phyloP scores from a whole-genome alignment of 2,329 filamentous ascomycete genomes.

The Diaporthe helianthi region DNA sequence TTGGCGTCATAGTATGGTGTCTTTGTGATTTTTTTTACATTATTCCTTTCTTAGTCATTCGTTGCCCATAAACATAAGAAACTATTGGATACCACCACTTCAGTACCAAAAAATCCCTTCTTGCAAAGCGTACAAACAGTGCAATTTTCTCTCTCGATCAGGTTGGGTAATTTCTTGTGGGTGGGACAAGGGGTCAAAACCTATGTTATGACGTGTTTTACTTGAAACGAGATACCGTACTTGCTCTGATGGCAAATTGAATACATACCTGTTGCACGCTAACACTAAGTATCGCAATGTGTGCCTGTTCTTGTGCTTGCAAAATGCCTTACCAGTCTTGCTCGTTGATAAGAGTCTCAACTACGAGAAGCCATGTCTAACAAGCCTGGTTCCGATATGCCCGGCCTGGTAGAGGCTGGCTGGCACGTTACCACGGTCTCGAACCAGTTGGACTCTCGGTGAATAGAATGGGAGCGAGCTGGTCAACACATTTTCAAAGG shows the following conservation, averaged over 20 bases:
- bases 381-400: no score
- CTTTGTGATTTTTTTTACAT: constrained; percentile 3
- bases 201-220: constrained; percentile 17
- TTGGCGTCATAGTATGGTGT: constrained; percentile 31
- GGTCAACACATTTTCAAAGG: not conserved
- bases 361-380: not conserved
- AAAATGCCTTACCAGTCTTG: no score
- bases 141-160: not conserved
- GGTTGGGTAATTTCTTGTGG: not conserved
- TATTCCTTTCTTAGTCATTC: constrained; percentile 7
- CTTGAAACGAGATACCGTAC: constrained; percentile 2
- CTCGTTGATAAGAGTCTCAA: not conserved
- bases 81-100: constrained; percentile 15
- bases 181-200: constrained; percentile 9
- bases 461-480: not conserved
- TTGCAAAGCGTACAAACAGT: constrained; percentile 3
- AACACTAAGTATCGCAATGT: not conserved
- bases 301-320: not conserved
- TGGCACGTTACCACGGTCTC: not conserved
- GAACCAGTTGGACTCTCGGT: not conserved
- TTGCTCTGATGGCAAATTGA: constrained; percentile 7
- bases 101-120: not conserved
- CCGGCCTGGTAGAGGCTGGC: not conserved
- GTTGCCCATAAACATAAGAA: not conserved
- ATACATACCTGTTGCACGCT: constrained; percentile 7